Evolutionary conservation across 352 stramenopile species (phyloP), one percentile per base, ranked within the genome.

Genomic region (Phytopythium mirpurense): DNA sequence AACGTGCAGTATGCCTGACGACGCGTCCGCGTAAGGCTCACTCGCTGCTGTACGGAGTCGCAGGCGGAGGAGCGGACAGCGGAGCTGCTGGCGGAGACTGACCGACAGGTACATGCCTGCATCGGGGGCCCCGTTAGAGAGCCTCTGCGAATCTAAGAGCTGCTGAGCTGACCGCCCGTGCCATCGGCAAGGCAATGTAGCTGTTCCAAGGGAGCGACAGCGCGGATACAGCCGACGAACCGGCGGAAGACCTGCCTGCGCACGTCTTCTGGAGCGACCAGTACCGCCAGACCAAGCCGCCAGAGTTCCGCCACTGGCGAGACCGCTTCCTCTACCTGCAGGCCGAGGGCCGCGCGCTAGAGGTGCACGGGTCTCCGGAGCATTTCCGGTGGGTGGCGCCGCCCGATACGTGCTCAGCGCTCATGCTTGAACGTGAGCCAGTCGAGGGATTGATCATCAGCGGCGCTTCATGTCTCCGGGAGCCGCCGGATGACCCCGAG

Each of bases 251-350:
- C 8, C 38, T 67, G 7, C 63, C 72, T 32, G 50, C 65, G 0
- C 67, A 82, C 21, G 23, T 80, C 21, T 65, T 71, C 55, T 72
- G 79, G 70, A 86, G 70, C 47, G 75, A 86, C 55, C 62, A 68
- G 19, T 72, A 70, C 36, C 51, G 72, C 9, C 41, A 73, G n/a
- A 65, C 64, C 14, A 68, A 67, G 23, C 72, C 75, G 6, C 70
- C 72, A 6, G 41, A 72, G 21, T 82, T 86, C 40, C 27, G 59
- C 18, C 42, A 68, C 41, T 86, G 75, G 72, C 75, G 69, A 19
- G 50, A 68, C 45, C 62, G 60, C 37, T 86, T 86, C 57, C 51
- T 63, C 32, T 84, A 83, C 24, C 38, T 84, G 27, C 61, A 69
- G 7, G 45, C 80, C 16, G 54, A 47, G 6, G 72, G 75, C 8